Base-by-base conservation (phyloP, 192 early-diverging fungal species). In the Coemansia sp. region DNA sequence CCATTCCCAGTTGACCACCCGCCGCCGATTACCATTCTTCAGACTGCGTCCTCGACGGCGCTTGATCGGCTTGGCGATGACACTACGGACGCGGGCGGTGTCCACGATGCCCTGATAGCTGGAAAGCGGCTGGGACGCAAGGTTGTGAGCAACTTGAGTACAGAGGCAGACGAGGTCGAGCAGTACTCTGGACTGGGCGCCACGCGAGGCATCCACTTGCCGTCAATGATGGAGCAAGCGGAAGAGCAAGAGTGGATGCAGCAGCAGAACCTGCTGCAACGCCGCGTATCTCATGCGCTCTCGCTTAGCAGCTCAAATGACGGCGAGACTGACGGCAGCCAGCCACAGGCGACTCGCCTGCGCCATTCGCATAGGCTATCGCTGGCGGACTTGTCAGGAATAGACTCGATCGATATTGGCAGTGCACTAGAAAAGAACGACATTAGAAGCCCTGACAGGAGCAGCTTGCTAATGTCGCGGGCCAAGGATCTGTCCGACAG, bases 21-120 rank as follows among this genome's bases (percentile, higher is more conserved):
- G 6, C 66, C 58, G 35, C 79, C 79, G 29, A 63, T 82, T 6
- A 82, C 59, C 43, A 71, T 76, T n/a, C 64, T 82, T 29, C 79
- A 82, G 60, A 82, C 79, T 0, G 79, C 79, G 9, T 82, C 79
- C 27, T 82, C 79, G 20, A 68, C 79, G 14, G 64, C 73, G 7
- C 67, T 82, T 2, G 79, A 82, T 29, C 79, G 67, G 7, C 68
- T 82, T 38, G 74, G 64, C n/a, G 74, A 82, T 40, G 79, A 73
- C 15, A 32, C 59, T 15, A 36, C 60, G 0, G 65, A 58, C 17
- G 25, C 56, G 8, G 62, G 40, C 17, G 51, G 49, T 27, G 39
- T 72, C 9, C 45, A 67, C 43, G 70, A 62, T 37, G 69, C 63
- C 7, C 59, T 82, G 35, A 43, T 47, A 19, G 54, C 64, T 2